Base-by-base conservation (phyloP, 208 protist genomes). In the Acanthamoeba castellanii region DNA sequence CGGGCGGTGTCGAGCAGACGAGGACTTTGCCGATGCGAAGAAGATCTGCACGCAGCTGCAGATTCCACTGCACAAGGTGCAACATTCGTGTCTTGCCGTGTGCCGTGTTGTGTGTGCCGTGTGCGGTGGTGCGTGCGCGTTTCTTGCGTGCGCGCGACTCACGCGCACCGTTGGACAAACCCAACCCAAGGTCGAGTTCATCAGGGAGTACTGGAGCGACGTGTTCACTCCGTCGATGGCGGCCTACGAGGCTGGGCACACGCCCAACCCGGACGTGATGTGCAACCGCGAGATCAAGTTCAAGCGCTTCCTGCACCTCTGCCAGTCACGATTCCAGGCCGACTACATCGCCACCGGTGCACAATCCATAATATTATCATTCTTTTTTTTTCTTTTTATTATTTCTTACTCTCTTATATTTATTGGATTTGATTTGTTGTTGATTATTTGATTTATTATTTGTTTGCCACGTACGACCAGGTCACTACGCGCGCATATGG, bases 201-300 rank as follows among this genome's bases (percentile, higher is more conserved):
- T 97, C 13, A 93, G 96, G 70, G 97, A 98, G 82, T 98, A 98
- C 87, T 98, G 97, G 97, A 97, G 95, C 93, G 92, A 96, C 72
- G 97, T 98, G 9, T 98, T 98, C 93, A 2, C 76, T 27, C 37
- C 42, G 55, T 96, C 97, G 50, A 61, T 98, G 64, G 74, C 96
- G n/a, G 95, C 61, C 50, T 97, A 96, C 89, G 25, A 34, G n/a
- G 81, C 68, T 22, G 97, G 97, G 5, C n/a, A 85, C 57, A 98
- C 97, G 85, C 97, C 97, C 7, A 98, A 98, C 89, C 97, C 97
- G 13, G 97, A 98, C 95, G 88, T 98, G 16, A 68, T 96, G 37
- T 98, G 97, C 72, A 98, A 98, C 85, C 74, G 93, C 27, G 84
- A 97, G 14, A 98, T 98, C 92, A 98, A 98, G 78, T 98, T 98